phyloP scores from a whole-genome alignment of 2,329 filamentous ascomycete genomes.

The Plenodomus tracheiphilus region DNA sequence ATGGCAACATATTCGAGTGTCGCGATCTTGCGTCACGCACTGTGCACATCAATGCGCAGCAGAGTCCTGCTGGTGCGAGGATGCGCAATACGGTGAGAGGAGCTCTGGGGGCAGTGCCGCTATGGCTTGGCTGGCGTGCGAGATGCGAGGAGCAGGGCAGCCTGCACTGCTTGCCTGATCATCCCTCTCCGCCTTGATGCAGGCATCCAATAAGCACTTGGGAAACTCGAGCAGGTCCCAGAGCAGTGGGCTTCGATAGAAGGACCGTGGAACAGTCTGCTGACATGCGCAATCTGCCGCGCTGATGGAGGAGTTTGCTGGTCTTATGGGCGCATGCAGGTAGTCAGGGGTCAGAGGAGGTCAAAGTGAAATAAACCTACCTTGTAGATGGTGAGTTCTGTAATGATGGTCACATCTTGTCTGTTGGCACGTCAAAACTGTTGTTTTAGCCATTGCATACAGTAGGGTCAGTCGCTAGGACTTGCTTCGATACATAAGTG shows the following conservation, averaged over 20 bases:
- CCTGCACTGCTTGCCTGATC: conserved; percentile 7
- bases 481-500: too few species aligned
- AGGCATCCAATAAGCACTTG: background rate
- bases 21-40: conserved; percentile 21
- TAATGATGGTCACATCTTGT: too few species aligned
- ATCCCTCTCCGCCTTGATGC: background rate
- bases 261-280: background rate
- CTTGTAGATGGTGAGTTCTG: background rate
- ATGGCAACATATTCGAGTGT: background rate
- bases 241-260: conserved; percentile 1
- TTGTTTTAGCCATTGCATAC: too few species aligned
- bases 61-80: background rate
- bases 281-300: conserved; percentile 1
- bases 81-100: conserved; percentile 15
- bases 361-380: background rate
- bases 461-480: too few species aligned
- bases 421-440: too few species aligned
- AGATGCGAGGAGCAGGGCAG: conserved; percentile 6
- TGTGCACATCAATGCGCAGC: conserved; percentile 20
- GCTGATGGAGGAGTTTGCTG: background rate
- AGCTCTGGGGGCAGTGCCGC: conserved; percentile 22
- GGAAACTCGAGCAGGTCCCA: background rate
- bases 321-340: background rate
- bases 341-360: background rate
- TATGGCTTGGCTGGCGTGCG: conserved; percentile 2